Base-by-base conservation (phyloP, 352 stramenopile genomes). In the Pythium volutum region DNA sequence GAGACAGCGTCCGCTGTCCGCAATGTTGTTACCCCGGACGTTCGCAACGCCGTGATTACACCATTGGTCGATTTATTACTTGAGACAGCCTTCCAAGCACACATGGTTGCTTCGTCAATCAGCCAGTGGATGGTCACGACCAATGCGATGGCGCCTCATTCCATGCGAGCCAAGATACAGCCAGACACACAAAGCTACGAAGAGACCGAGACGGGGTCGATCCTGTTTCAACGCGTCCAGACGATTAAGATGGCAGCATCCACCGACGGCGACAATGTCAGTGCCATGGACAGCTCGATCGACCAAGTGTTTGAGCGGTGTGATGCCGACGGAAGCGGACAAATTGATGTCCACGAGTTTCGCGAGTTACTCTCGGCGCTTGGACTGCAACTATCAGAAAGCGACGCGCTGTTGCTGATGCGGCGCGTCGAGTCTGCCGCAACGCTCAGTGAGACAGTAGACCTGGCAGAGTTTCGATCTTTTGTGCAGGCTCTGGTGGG, bases 301-400 rank as follows among this genome's bases (percentile, higher is more conserved):
- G 67, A 82, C 6, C 73, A 79, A 27, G 41, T 91, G 0, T 88
- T 89, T 59, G 66, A 77, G 34, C 66, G 73, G 8, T 84, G 86
- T 41, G 79, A 88, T 55, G 50, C 45, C 2, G 79, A 89, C 25
- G 58, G 51, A 31, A 89, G 75, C 47, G 82, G 78, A 15, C 67
- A 69, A 29, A 87, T 91, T 16, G 82, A 91, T 11, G 52, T 67
- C 8, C 57, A 66, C 20, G 82, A 91, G 56, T 91, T 91, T 52
- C 36, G 60, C 0, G 38, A 70, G 0, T 64, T 89, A 15, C 50
- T 88, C 3, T 39, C 56, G 2, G 31, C 64, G 0, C 56, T 91
- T 3, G 82, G 82, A 14, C 64, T 91, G n/a, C 63, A 75, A 8
- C 47, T 86, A 7, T 66, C 66, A 16, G 55, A 48, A 14, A 39